Evolutionary conservation across 2,329 filamentous ascomycete genomes (phyloP).

Genomic region (Xylariaceae sp.): DNA sequence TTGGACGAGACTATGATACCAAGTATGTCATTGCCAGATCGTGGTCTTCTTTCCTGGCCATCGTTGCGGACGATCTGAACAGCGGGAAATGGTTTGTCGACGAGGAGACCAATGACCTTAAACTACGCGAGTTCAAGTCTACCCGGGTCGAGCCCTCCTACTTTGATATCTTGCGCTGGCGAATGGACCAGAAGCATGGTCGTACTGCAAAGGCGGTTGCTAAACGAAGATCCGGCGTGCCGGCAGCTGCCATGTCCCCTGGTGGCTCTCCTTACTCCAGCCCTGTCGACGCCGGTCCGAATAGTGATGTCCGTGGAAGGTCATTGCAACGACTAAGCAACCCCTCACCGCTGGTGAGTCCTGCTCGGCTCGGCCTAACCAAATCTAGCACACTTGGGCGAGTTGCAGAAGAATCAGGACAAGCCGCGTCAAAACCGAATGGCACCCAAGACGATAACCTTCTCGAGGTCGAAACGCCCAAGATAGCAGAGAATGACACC

Average conservation of each 20-base stretch:
- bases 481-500: constrained; percentile 40
- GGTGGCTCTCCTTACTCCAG: constrained; percentile 57
- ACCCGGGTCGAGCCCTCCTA: constrained; percentile 87
- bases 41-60: constrained; percentile 81
- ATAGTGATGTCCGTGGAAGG: constrained; percentile 59
- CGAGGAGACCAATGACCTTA: constrained; percentile 86
- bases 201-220: constrained; percentile 44
- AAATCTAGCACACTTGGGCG: constrained; percentile 68
- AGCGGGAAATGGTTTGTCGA: constrained; percentile 90
- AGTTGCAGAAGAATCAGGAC: constrained; percentile 62
- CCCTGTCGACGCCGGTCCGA: constrained; percentile 47
- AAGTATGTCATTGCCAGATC: constrained; percentile 95
- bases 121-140: constrained; percentile 85
- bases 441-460: constrained; percentile 44
- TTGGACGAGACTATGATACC: constrained; percentile 95
- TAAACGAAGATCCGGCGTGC: constrained; percentile 49
- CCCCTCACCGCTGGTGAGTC: constrained; percentile 58
- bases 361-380: constrained; percentile 58
- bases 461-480: constrained; percentile 51
- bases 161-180: constrained; percentile 91
- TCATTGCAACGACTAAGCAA: constrained; percentile 64
- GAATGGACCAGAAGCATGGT: constrained; percentile 91
- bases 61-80: constrained; percentile 82
- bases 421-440: constrained; percentile 29
- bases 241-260: constrained; percentile 40